Percentiles rank a stretch among this genome's conserved stretches.
Conservation (phyloP, 768 basidiomycete species). For the Collybia sordida region DNA sequence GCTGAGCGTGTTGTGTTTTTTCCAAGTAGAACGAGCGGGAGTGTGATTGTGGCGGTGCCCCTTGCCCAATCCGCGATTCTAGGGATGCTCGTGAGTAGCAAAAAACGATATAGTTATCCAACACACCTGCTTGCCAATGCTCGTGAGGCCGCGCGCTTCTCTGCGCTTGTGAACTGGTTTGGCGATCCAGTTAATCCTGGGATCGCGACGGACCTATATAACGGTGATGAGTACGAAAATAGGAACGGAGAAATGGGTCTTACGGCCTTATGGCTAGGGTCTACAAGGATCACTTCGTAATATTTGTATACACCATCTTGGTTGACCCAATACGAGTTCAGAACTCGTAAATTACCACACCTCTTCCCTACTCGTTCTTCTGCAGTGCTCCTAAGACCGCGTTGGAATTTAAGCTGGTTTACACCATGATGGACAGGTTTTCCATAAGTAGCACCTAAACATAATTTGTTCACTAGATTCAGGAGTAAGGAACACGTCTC, state of each 20-base stretch:
- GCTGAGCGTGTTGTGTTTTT: slow-evolving; percentile 97
- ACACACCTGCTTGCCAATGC: slow-evolving; percentile 90
- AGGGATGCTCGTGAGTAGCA: slow-evolving; percentile 8
- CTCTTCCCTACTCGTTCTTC: slow-evolving; percentile 98
- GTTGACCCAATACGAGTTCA: slow-evolving; percentile 99
- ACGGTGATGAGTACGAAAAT: slow-evolving; percentile 10
- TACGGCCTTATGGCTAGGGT: slow-evolving; percentile 92
- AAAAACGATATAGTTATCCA: slow-evolving; percentile 5
- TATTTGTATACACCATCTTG: slow-evolving; percentile 99
- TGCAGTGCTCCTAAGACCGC: slow-evolving; percentile 87
- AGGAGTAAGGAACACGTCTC: not conserved
- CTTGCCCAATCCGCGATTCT: slow-evolving; percentile 98
- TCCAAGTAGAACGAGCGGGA: slow-evolving; percentile 90
- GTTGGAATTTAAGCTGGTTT: slow-evolving; percentile 98
- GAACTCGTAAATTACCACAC: slow-evolving; percentile 93
- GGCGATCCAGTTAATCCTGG: slow-evolving; percentile 98
- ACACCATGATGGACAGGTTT: slow-evolving; percentile 99
- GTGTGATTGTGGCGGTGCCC: slow-evolving; percentile 93
- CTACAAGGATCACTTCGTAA: slow-evolving; percentile 98
- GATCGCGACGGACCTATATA: slow-evolving; percentile 83
- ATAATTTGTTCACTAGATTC: not conserved
- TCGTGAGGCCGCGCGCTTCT: slow-evolving; percentile 96
- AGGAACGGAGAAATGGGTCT: not conserved
- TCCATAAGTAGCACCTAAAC: slow-evolving; percentile 90
- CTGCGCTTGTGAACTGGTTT: slow-evolving; percentile 99